Evolutionary conservation across 305 asterid genomes (phyloP).

Genomic region (Fraxinus greggii): DNA sequence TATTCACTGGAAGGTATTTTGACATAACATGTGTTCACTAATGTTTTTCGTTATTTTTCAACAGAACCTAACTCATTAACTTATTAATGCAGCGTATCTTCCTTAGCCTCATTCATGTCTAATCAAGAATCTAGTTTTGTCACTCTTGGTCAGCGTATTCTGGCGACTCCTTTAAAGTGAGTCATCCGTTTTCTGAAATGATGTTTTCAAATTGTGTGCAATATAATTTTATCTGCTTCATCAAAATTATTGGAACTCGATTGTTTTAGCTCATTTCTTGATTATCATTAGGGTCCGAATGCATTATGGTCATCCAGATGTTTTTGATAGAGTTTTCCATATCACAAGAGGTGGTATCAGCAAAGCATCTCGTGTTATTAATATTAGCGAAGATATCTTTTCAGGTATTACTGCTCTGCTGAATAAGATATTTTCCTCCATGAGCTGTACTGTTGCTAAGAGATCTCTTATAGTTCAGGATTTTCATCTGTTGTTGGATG

Average conservation of each 20-base stretch:
- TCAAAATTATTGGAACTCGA: not conserved
- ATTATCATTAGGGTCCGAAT: constrained; percentile 80
- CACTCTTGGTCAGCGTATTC: constrained; percentile 97
- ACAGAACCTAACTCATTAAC: constrained; percentile 27
- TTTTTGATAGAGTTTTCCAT: constrained; percentile 93
- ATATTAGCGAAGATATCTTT: constrained; percentile 92
- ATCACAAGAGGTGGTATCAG: constrained; percentile 97
- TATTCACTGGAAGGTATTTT: constrained; percentile 89
- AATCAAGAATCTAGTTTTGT: constrained; percentile 96
- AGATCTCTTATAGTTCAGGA: constrained; percentile 11
- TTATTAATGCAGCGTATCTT: constrained; percentile 77
- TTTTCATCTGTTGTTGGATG: not conserved
- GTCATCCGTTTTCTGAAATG: constrained; percentile 32
- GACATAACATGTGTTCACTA: constrained; percentile 11
- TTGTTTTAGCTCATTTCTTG: constrained; percentile 21
- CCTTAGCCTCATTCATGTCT: constrained; percentile 94
- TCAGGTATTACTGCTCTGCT: constrained; percentile 51
- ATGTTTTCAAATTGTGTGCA: constrained; percentile 9
- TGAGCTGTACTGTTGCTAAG: constrained; percentile 10
- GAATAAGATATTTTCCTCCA: constrained; percentile 13
- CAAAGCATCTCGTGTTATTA: constrained; percentile 93
- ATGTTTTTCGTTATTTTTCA: constrained; percentile 5
- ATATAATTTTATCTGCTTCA: constrained; percentile 13
- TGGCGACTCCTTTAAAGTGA: constrained; percentile 90
- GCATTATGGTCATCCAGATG: constrained; percentile 99